These are phyloP conservation scores for Sordariomycetes sp. DNA, from an alignment of 2,329 filamentous ascomycete species.

Conservation along the genomic window DNA sequence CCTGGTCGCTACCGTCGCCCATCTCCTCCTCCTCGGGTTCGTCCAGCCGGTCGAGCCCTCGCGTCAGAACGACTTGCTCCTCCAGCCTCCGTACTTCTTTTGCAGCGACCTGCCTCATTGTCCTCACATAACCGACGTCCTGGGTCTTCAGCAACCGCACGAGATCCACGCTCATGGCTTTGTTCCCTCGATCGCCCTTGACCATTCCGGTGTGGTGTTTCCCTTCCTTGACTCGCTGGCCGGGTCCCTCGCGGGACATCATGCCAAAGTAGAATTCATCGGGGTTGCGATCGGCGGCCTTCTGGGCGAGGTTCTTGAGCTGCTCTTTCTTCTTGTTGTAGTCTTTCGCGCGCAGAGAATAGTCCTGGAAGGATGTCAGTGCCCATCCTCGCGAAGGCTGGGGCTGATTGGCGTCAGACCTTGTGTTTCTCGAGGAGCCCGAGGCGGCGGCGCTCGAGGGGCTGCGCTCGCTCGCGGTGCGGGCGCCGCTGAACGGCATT, in stretches of 20 bases:
- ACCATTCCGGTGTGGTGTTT: conserved; percentile 46
- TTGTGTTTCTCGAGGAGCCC: conserved; percentile 96
- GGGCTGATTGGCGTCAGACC: conserved; percentile 27
- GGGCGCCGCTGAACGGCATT: conserved; percentile 69
- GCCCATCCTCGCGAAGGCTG: conserved; percentile 1
- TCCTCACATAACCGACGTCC: conserved; percentile 56
- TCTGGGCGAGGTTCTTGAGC: conserved; percentile 49
- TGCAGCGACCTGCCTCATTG: conserved; percentile 47
- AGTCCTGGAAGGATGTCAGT: conserved; percentile 35
- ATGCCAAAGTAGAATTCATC: conserved; percentile 69
- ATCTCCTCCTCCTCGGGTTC: conserved; percentile 21
- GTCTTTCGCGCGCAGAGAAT: conserved; percentile 55
- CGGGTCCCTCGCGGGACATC: conserved; percentile 51
- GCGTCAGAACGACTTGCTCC: conserved; percentile 38
- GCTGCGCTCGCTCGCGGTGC: conserved; percentile 85
- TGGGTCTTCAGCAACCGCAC: conserved; percentile 60
- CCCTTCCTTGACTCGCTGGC: conserved; percentile 34
- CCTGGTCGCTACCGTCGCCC: conserved; percentile 20
- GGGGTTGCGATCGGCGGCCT: conserved; percentile 57
- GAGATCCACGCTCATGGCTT: conserved; percentile 43
- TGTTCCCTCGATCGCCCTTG: conserved; percentile 48
- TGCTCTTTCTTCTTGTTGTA: conserved; percentile 56
- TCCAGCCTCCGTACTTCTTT: conserved; percentile 50
- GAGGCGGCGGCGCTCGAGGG: conserved; percentile 72
- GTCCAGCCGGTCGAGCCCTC: conserved; percentile 24